phyloP scores from a whole-genome alignment of 495 filamentous ascomycete genomes.

The Penicillium maclennaniae region DNA sequence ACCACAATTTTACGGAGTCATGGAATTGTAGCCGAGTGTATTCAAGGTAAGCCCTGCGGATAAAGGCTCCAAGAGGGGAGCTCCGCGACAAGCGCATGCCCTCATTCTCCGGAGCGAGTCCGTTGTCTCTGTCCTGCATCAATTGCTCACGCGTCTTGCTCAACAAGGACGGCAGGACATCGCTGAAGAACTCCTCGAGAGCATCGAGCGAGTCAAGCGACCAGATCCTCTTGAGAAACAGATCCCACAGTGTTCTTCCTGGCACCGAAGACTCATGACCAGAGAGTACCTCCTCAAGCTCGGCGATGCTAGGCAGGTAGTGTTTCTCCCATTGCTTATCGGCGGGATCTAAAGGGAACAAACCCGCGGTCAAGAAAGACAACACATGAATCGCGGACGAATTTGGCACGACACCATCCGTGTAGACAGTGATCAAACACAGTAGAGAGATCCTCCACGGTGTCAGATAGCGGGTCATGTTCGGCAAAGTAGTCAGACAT shows the following conservation, averaged over 20 bases:
- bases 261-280: slow-evolving; percentile 62
- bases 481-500: slow-evolving; percentile 9
- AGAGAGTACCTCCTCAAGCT: slow-evolving; percentile 62
- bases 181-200: slow-evolving; percentile 64
- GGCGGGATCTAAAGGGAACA: slow-evolving; percentile 51
- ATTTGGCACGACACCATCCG: slow-evolving; percentile 68
- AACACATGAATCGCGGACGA: slow-evolving; percentile 75
- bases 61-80: slow-evolving; percentile 83
- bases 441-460: slow-evolving; percentile 82
- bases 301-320: slow-evolving; percentile 58
- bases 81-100: slow-evolving; percentile 54
- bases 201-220: slow-evolving; percentile 74
- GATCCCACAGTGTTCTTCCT: slow-evolving; percentile 78
- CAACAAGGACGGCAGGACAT: slow-evolving; percentile 49
- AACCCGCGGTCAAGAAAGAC: slow-evolving; percentile 74
- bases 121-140: slow-evolving; percentile 48
- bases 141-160: slow-evolving; percentile 57
- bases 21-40: slow-evolving; percentile 77
- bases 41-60: slow-evolving; percentile 72
- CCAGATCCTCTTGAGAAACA: slow-evolving; percentile 82
- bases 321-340: slow-evolving; percentile 36
- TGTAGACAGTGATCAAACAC: slow-evolving; percentile 75
- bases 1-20: slow-evolving; percentile 73
- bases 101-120: slow-evolving; percentile 40
- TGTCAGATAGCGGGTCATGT: slow-evolving; percentile 78